Evolutionary conservation across 2,329 filamentous ascomycete genomes (phyloP), one percentile per base, ranked within the genome.

Genomic region (Podosphaera xanthii): DNA sequence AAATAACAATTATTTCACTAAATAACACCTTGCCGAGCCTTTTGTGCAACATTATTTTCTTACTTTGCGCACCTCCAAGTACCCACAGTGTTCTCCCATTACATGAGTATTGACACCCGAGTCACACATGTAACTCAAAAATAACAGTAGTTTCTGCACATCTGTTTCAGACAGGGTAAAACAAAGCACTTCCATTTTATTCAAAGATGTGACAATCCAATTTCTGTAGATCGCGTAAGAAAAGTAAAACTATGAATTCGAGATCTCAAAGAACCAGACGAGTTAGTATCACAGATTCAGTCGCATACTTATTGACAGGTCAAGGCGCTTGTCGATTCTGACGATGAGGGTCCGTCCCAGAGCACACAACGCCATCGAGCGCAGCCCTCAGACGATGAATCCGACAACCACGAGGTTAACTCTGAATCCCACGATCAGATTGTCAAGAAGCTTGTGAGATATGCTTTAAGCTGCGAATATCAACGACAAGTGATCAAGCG

Each of bases 401-500:
- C 64, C 0, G 64, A 65, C 0, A 60, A 60, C 34, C 64, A 64
- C 2, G 63, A 60, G 9, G 60, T 57, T 2, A 61, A 40, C 10
- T 62, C 59, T 1, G 63, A 65, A 4, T 62, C 60, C n/a, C 59
- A 63, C 10, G 71, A 75, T 3, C 76, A 80, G 63, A 69, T 82
- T 40, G 76, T 79, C 42, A 83, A 82, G 70, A 83, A 82, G 66
- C 70, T 86, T n/a, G 76, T 85, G n/a, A 77, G 82, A 58, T 83
- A 84, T 64, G 81, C 80, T 2, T 69, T 86, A 33, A 79, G 81
- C 3, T 84, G 81, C 69, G 82, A 86, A 66, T 83, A 77, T 62
- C 77, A 80, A 8, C 74, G 82, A 58, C 74, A 75, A 46, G 73
- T 76, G 0, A 83, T 86, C 53, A 75, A 75, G 58, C 72, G 82